Evolutionary conservation across 176 grass and related monocot genomes (phyloP).

Genomic region (Zea mays): Zm-B73-REFERENCE-NAM-5.0 NC_050098.1:181061001-181061500

Average conservation of each 20-base stretch:
- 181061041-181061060: too few species aligned
- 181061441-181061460: too few species aligned
- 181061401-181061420: too few species aligned
- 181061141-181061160: neutral
- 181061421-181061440: too few species aligned
- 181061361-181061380: too few species aligned
- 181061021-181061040: conserved; percentile 8
- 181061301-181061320: too few species aligned
- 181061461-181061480: too few species aligned
- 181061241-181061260: conserved; percentile 3
- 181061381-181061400: too few species aligned
- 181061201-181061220: conserved; percentile 6
- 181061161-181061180: neutral
- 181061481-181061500: too few species aligned
- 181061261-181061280: neutral
- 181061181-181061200: neutral
- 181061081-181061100: neutral
- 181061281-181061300: neutral
- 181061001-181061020: conserved; percentile 29
- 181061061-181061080: neutral
- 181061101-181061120: neutral
- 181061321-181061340: too few species aligned
- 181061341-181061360: too few species aligned
- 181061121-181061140: neutral
- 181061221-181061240: neutral